A percentile compares a stretch with the other conserved stretches of the same genome.
Evolutionary conservation across 495 filamentous ascomycete species (phyloP).

Genomic region (Terfezia claveryi): DNA sequence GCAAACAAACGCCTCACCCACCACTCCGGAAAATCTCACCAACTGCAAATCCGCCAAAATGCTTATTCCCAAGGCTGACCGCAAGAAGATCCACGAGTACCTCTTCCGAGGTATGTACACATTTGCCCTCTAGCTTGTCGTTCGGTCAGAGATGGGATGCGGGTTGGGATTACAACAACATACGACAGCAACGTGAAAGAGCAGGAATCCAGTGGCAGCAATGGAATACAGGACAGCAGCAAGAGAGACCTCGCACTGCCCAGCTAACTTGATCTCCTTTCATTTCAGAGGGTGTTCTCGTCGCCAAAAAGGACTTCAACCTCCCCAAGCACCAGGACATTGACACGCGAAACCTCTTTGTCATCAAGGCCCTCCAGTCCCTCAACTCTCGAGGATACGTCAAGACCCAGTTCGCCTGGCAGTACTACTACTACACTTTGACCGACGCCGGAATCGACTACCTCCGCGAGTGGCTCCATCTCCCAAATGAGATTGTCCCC

Average conservation of each 20-base stretch:
- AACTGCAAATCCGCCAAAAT: constrained; percentile 19
- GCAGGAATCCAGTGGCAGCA: neutral
- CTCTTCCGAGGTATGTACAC: constrained; percentile 62
- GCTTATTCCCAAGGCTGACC: constrained; percentile 98
- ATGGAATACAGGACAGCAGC: neutral
- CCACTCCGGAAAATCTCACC: neutral
- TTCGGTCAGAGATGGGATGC: too few relatives aligned
- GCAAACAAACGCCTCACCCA: neutral
- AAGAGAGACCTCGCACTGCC: too few relatives aligned
- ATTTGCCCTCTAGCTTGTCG: too few relatives aligned
- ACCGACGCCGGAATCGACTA: constrained; percentile 99
- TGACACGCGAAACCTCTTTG: constrained; percentile 95
- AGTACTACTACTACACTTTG: constrained; percentile 99
- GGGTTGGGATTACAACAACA: neutral
- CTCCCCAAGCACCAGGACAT: constrained; percentile 80
- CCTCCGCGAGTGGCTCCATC: constrained; percentile 99
- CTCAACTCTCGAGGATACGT: constrained; percentile 91
- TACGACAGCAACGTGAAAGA: neutral
- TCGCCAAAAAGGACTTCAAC: constrained; percentile 97
- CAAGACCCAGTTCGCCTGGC: constrained; percentile 99
- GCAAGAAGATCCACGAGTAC: constrained; percentile 99
- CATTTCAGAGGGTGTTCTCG: constrained; percentile 73
- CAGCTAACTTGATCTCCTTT: constrained; percentile 1
- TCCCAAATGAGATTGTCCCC: constrained; percentile 97
- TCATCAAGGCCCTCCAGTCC: constrained; percentile 97